Conservation (phyloP, 2,329 filamentous ascomycete genomes). For the Ophiostoma pallidulum region DNA sequence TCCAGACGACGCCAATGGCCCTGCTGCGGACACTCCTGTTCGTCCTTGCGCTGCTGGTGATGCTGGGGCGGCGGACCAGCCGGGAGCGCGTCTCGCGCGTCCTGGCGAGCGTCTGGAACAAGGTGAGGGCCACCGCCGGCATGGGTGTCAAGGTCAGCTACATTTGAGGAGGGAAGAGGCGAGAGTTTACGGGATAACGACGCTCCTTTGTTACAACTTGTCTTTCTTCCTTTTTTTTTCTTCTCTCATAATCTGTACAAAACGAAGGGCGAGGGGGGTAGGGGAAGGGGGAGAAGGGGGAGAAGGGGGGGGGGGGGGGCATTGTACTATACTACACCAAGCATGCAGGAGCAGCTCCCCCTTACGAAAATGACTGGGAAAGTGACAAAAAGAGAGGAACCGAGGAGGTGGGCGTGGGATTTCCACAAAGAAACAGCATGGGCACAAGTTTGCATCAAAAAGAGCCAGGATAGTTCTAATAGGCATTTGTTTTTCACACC, state of each 20-base stretch:
- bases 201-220: constrained; percentile 8
- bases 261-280: no score
- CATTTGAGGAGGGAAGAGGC: constrained; percentile 46
- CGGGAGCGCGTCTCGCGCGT: constrained; percentile 64
- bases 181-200: constrained; percentile 17
- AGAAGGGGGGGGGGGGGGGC: neutral
- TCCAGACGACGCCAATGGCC: constrained; percentile 48
- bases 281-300: no score
- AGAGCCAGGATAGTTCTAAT: neutral
- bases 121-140: constrained; percentile 73
- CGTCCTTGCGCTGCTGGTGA: constrained; percentile 64
- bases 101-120: constrained; percentile 64
- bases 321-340: neutral
- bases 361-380: no score
- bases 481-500: no score
- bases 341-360: neutral
- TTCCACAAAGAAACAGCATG: neutral
- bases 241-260: no score
- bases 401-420: no score
- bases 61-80: constrained; percentile 65
- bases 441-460: neutral
- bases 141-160: constrained; percentile 99
- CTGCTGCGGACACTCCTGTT: constrained; percentile 64
- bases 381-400: neutral
- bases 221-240: constrained; percentile 1